A percentile compares a stretch with the other conserved stretches of the same genome.
phyloP scores from a whole-genome alignment of 495 filamentous ascomycete species.

The Trichoderma asperelloides region DNA sequence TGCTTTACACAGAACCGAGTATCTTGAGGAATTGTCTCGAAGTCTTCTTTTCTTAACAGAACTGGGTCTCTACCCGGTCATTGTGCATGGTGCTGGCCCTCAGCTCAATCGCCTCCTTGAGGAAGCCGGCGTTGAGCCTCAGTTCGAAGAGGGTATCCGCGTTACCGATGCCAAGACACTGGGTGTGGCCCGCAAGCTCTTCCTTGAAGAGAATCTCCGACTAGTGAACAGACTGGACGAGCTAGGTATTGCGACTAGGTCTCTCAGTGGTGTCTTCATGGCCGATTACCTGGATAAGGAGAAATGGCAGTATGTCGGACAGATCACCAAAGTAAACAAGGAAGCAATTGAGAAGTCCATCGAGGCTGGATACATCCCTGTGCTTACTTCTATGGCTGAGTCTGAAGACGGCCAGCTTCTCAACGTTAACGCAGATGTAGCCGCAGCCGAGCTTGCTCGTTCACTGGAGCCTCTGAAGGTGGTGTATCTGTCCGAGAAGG shows the following conservation, averaged over 20 bases:
- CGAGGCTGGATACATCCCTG: conserved; percentile 82
- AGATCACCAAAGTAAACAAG: conserved; percentile 90
- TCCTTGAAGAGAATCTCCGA: conserved; percentile 93
- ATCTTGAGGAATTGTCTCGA: conserved; percentile 78
- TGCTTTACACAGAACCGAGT: no score
- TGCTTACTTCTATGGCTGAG: conserved; percentile 96
- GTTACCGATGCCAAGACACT: conserved; percentile 95
- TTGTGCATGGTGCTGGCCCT: conserved; percentile 92
- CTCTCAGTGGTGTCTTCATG: conserved; percentile 86
- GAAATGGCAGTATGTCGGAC: conserved; percentile 90
- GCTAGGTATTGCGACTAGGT: conserved; percentile 83
- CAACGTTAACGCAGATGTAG: conserved; percentile 97
- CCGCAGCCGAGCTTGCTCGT: conserved; percentile 85
- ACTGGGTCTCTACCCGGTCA: conserved; percentile 91
- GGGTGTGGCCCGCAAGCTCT: conserved; percentile 79
- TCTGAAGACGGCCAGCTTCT: conserved; percentile 86
- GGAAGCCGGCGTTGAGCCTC: conserved; percentile 84
- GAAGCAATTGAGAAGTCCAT: conserved; percentile 82
- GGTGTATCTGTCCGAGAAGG: conserved; percentile 96
- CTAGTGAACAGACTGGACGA: conserved; percentile 85
- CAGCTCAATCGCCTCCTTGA: conserved; percentile 92
- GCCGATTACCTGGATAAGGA: conserved; percentile 93
- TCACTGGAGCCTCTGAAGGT: conserved; percentile 93
- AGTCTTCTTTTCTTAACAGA: conserved; percentile 88
- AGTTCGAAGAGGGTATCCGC: conserved; percentile 94